Base-by-base conservation (phyloP, 768 basidiomycete species). In the Clitopilus hobsonii region DNA sequence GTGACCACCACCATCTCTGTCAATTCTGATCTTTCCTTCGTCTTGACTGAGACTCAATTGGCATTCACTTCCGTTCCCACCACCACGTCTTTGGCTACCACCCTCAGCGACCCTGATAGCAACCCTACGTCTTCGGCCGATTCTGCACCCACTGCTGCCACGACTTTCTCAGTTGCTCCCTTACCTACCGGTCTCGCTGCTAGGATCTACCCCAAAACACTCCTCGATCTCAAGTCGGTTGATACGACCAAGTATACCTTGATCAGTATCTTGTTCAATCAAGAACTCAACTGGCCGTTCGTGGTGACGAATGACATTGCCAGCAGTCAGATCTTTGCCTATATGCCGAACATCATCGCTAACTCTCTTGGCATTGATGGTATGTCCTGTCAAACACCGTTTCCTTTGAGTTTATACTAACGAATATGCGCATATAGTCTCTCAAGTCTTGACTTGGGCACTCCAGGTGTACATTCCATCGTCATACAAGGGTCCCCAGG, bases 281-380 rank as follows among this genome's bases (percentile, higher is more conserved):
- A 62, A 3, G 62, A 56, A 22, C 72, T 94, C 56, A 79, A 78
- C 54, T 95, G 93, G 93, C 18, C 60, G 0, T 91, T 85, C 60
- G 88, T 94, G 3, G 81, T 84, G 36, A 59, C 60, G 13, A 83
- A 74, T 56, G 56, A 69, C 6, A 74, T 85, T 53, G 79, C 89
- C 0, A 76, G 82, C 2, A 85, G 79, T 49, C 91, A 98, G 71
- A 76, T 98, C 38, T 90, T 98, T 63, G 82, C 80, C 11, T 87
- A 77, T 63, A 71, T 87, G 53, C 91, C 92, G 1, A 24, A 63
- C 0, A 65, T 77, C 45, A 65, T 79, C 25, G 54, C 61, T 1
- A 66, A 60, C 7, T 71, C 73, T 8, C 61, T 77, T 1, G 64
- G 57, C 0, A 63, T 74, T 52, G 48, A 61, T 53, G 45, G 77